Evolutionary conservation across 2,329 filamentous ascomycete genomes (phyloP).

Genomic region (Talaromyces pinophilus): DNA sequence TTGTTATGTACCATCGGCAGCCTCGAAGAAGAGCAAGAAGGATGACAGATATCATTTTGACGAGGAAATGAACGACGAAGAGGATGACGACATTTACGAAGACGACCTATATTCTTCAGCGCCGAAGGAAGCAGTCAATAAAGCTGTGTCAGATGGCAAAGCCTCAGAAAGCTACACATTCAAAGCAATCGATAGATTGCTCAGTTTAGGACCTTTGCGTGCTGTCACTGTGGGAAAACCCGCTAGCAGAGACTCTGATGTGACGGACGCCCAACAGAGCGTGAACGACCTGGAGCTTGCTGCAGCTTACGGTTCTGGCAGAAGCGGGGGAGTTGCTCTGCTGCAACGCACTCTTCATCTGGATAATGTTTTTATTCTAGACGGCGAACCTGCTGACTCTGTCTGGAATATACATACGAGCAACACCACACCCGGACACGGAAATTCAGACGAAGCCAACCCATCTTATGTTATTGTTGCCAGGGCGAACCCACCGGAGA

Average conservation of each 20-base stretch:
- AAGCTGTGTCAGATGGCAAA: slow-evolving; percentile 28
- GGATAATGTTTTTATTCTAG: slow-evolving; percentile 66
- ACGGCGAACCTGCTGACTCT: slow-evolving; percentile 70
- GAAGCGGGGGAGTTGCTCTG: slow-evolving; percentile 69
- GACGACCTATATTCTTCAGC: slow-evolving; percentile 52
- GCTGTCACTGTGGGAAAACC: slow-evolving; percentile 70
- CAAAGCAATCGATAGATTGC: slow-evolving; percentile 71
- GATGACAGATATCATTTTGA: slow-evolving; percentile 56
- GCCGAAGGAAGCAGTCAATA: slow-evolving; percentile 27
- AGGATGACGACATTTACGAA: slow-evolving; percentile 60
- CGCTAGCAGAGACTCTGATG: slow-evolving; percentile 49
- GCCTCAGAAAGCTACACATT: slow-evolving; percentile 65
- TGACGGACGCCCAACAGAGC: slow-evolving; percentile 29
- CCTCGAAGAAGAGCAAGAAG: slow-evolving; percentile 60
- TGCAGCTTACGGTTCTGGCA: slow-evolving; percentile 55
- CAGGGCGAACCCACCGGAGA: slow-evolving; percentile 64
- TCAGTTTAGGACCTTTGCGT: slow-evolving; percentile 77
- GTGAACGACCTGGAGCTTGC: slow-evolving; percentile 53
- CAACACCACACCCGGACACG: slow-evolving; percentile 49
- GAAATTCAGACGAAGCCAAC: slow-evolving; percentile 49
- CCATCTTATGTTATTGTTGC: slow-evolving; percentile 73
- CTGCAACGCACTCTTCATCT: slow-evolving; percentile 78
- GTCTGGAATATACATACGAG: slow-evolving; percentile 74
- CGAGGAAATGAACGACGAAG: slow-evolving; percentile 42
- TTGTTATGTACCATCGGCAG: slow-evolving; percentile 69